Base-by-base conservation (phyloP, 2,329 filamentous ascomycete species). In the Blastomyces percursus region DNA sequence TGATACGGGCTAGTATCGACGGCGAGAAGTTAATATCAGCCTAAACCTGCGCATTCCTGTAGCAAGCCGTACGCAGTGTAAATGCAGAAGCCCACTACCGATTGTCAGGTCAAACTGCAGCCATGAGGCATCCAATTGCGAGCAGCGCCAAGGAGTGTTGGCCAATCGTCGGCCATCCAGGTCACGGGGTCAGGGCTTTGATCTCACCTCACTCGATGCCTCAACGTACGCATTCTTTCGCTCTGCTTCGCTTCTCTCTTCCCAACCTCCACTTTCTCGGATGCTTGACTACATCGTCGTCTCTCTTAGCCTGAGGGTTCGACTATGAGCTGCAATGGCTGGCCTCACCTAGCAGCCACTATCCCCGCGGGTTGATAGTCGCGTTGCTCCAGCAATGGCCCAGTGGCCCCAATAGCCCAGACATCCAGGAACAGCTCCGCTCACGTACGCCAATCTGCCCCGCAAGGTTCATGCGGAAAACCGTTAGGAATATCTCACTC, bases 81-180 rank as follows among this genome's bases (percentile, higher is more conserved):
- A 24, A 14, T 14, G 32, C 54, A 6, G 14, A 6, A 57, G 12
- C 8, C 19, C 9, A 9, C n/a, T 1, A 21, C 8, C 38, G 6
- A 59, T 48, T 48, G 35, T 59, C 57, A 59, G 57, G 57, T 27
- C 40, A 59, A 59, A 48, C 40, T 38, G 57, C 57, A 59, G 8
- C 30, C 46, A 58, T 51, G 64, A 62, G 64, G 64, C 64, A 65
- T 64, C 64, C 64, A 65, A 65, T 65, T 24, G 55, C 40, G 21
- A 46, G 40, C 6, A 21, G 5, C 24, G 30, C 27, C 14, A 27
- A 27, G n/a, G 16, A 42, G 11, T 2, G 24, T n/a, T 59, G 54
- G 44, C 64, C 64, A 65, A 64, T 61, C 44, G 60, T 14, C n/a
- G 14, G 12, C 30, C 3, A n/a, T 14, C 12, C 42, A 48, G 40